Base-by-base conservation (phyloP, 2,329 filamentous ascomycete species). In the Sphaerostilbella broomeana region DNA sequence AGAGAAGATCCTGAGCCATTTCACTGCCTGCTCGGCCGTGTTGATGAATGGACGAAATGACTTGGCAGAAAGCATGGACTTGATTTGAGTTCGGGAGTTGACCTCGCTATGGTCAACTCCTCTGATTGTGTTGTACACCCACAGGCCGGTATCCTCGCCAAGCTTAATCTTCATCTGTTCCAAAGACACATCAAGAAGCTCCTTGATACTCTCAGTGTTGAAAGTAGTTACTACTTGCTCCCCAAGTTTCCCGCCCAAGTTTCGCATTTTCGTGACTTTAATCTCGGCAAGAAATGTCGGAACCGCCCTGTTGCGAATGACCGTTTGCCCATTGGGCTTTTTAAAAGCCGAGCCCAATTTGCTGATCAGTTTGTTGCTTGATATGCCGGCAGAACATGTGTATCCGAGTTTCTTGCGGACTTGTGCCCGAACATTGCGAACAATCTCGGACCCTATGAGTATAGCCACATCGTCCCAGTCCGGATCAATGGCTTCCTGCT, bases 381-480 rank as follows among this genome's bases (percentile, higher is more conserved):
- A 84, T 47, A 98, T 70, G 6, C 92, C 92, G 1, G 79, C 90
- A 6, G 90, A 95, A 62, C 89, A 95, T 4, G 90, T 97, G 58
- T 95, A 98, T 38, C 79, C 76, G 37, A 97, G 66, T 47, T 74
- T 71, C 31, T 83, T 72, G 49, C 73, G 78, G 42, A 98, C 73
- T 35, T 75, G 69, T 16, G 69, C 68, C 35, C 92, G 78, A 13
- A 97, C 74, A 44, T 78, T 72, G 15, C 86, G 77, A 22, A 95
- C 79, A 51, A 97, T 92, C 56, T 95, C 88, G 2, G 88, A 89
- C 0, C 85, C 92, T 53, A 95, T 78, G 20, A 86, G 70, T 57
- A 94, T 84, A 12, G 78, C 84, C 48, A 97, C 74, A 66, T 98
- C 92, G 59, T 98, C 90, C 92, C 92, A 98, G 62, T 98, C 92